phyloP scores from a whole-genome alignment of 306 rosid species.

The Vigna nakashimae region DNA sequence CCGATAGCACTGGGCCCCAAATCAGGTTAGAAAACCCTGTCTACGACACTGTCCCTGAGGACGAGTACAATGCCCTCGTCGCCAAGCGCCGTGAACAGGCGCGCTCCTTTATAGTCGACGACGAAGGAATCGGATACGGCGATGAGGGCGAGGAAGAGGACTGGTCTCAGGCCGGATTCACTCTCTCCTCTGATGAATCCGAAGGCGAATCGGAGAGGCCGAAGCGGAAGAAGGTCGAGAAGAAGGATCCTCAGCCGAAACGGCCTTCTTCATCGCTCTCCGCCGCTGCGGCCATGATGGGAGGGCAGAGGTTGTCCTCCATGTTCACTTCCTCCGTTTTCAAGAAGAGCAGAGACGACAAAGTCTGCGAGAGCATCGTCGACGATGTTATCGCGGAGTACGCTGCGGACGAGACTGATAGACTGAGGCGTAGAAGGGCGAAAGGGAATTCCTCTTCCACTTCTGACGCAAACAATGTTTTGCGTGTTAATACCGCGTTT shows the following conservation, averaged over 20 bases:
- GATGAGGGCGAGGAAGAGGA: slow-evolving; percentile 98
- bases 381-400: slow-evolving; percentile 89
- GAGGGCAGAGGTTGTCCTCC: slow-evolving; percentile 78
- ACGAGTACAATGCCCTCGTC: slow-evolving; percentile 82
- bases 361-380: slow-evolving; percentile 67
- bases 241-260: slow-evolving; percentile 65
- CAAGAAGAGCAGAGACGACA: slow-evolving; percentile 71
- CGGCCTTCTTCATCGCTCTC: slow-evolving; percentile 70
- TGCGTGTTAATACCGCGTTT: background rate
- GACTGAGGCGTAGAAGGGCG: slow-evolving; percentile 65
- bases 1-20: slow-evolving; percentile 64
- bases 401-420: slow-evolving; percentile 85
- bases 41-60: slow-evolving; percentile 76
- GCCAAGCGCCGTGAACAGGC: slow-evolving; percentile 87
- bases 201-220: slow-evolving; percentile 67
- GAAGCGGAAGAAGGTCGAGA: slow-evolving; percentile 67
- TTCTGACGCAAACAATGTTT: background rate
- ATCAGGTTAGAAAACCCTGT: slow-evolving; percentile 79
- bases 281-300: slow-evolving; percentile 93
- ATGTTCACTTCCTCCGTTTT: slow-evolving; percentile 85
- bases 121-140: slow-evolving; percentile 82
- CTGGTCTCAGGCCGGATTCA: slow-evolving; percentile 76
- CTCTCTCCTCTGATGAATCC: slow-evolving; percentile 70
- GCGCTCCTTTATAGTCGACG: slow-evolving; percentile 75
- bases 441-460: slow-evolving; percentile 26